phyloP scores from a whole-genome alignment of 345 rosid species.

The Cochlearia excelsa region DNA sequence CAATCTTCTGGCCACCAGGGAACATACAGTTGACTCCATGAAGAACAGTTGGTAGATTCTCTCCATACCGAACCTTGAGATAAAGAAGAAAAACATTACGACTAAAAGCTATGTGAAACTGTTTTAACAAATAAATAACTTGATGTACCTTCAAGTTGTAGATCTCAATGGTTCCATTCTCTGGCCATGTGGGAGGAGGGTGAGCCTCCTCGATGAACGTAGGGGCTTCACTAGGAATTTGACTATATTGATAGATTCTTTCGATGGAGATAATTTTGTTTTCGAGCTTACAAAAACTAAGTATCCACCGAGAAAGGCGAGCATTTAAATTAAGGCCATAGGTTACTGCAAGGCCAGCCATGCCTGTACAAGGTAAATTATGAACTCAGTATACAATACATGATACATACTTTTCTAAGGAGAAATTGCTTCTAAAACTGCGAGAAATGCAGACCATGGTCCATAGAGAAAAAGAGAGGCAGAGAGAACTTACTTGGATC shows the following conservation, averaged over 20 bases:
- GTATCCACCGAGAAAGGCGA: conserved; percentile 96
- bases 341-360: conserved; percentile 99
- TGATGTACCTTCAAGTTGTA: conserved; percentile 72
- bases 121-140: no score
- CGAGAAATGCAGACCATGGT: no score
- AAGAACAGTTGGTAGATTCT: conserved; percentile 93
- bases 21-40: conserved; percentile 76
- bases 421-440: no score
- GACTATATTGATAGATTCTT: conserved; percentile 95
- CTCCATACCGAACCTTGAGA: conserved; percentile 89
- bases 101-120: no score
- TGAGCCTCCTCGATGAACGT: conserved; percentile 56
- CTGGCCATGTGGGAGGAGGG: conserved; percentile 89
- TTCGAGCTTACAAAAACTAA: conserved; percentile 99
- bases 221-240: conserved; percentile 75
- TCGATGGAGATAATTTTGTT: conserved; percentile 96
- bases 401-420: no score
- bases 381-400: no score
- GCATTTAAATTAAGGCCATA: conserved; percentile 97
- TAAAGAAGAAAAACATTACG: conserved; percentile 1
- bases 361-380: conserved; percentile 43
- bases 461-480: no score
- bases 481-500: conserved; percentile 77
- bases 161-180: conserved; percentile 71
- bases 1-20: conserved; percentile 96